phyloP scores from a whole-genome alignment of 352 stramenopile species.

The Phytophthora cactorum region DNA sequence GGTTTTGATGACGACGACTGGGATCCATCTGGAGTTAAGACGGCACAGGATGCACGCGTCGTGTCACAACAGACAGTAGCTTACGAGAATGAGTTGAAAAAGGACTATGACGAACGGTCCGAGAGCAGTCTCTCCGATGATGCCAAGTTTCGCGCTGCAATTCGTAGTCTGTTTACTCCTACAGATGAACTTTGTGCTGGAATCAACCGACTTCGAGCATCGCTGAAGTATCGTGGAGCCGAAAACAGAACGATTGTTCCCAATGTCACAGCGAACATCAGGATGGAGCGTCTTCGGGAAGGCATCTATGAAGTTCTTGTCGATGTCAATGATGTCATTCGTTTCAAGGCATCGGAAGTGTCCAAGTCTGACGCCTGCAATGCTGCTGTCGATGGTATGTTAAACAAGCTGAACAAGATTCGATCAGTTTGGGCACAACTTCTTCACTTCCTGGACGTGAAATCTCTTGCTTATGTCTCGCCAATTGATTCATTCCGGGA shows the following conservation, averaged over 20 bases:
- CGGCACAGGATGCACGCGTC: constrained; percentile 10
- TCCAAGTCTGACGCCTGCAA: constrained; percentile 72
- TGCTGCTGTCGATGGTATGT: constrained; percentile 62
- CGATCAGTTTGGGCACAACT: constrained; percentile 67
- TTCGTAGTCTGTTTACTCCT: constrained; percentile 80
- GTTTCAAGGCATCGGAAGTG: constrained; percentile 42
- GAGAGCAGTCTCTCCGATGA: constrained; percentile 56
- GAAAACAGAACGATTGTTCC: constrained; percentile 55
- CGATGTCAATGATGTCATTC: constrained; percentile 71
- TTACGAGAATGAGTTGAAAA: constrained; percentile 44
- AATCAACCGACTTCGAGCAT: constrained; percentile 59
- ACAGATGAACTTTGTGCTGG: constrained; percentile 64
- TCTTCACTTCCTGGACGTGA: constrained; percentile 77
- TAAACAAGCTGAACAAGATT: constrained; percentile 59
- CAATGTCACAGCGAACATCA: constrained; percentile 77
- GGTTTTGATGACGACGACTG: constrained; percentile 42
- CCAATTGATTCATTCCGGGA: constrained; percentile 65
- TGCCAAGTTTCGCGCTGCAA: constrained; percentile 64
- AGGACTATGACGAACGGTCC: constrained; percentile 55
- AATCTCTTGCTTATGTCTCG: constrained; percentile 53
- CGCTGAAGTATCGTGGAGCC: constrained; percentile 65
- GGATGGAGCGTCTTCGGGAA: constrained; percentile 64
- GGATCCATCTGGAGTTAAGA: constrained; percentile 39
- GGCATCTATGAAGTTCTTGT: constrained; percentile 64
- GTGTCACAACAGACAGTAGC: constrained; percentile 20